These are phyloP conservation scores for Backusella circina DNA, from an alignment of 192 early-diverging fungal genomes.

Conservation along the genomic window DNA sequence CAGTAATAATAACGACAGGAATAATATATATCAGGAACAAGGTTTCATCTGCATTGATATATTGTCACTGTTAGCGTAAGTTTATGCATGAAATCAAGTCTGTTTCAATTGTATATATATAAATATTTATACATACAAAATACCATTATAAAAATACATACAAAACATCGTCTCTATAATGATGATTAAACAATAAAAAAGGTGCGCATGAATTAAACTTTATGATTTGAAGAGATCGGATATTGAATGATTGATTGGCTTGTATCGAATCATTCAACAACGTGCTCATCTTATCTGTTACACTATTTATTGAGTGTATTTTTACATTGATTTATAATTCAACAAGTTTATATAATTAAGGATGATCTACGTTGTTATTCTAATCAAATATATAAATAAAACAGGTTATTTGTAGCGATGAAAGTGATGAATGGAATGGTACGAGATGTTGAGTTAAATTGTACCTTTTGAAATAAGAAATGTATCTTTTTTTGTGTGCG, in stretches of 20 bases:
- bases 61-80: not conserved
- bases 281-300: not conserved
- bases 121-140: not conserved
- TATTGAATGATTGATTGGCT: slow-evolving; percentile 5
- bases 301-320: not conserved
- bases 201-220: not conserved
- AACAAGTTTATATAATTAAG: not conserved
- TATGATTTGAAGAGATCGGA: not conserved
- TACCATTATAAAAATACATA: not conserved
- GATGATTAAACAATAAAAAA: not conserved
- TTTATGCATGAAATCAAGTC: no score
- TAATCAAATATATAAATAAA: not conserved
- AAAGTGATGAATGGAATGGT: not conserved
- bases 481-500: not conserved
- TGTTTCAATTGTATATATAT: not conserved
- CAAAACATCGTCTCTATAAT: not conserved
- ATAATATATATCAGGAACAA: not conserved
- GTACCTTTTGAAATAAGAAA: not conserved
- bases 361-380: not conserved
- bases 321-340: not conserved
- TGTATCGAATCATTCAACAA: slow-evolving; percentile 6
- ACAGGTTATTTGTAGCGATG: not conserved
- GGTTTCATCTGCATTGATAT: not conserved
- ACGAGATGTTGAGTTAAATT: not conserved
- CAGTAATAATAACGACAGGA: not conserved